Evolutionary conservation across 139 green algal genomes (phyloP).

Genomic region (Asterochloris sp.): DNA sequence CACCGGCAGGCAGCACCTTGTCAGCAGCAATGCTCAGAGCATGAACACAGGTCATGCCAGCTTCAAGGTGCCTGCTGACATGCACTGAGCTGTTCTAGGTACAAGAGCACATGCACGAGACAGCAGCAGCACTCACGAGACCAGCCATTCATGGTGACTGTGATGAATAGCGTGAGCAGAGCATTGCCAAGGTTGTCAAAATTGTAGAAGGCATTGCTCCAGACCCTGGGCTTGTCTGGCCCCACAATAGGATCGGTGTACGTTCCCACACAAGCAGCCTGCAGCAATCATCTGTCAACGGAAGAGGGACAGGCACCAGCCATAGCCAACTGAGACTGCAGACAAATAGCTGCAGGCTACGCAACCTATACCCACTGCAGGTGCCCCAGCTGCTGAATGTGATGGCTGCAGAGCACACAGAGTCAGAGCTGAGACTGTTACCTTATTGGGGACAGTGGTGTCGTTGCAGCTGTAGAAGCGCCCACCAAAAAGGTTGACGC

Average conservation of each 20-base stretch:
- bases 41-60: no score
- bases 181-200: conserved; percentile 79
- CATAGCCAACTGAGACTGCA: background rate
- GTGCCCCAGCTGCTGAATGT: no score
- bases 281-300: background rate
- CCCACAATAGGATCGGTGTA: conserved; percentile 36
- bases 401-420: background rate
- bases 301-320: background rate
- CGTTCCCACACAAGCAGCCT: conserved; percentile 46
- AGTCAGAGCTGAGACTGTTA: background rate
- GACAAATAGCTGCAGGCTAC: background rate
- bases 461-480: conserved; percentile 73
- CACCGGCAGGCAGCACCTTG: no score
- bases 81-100: no score
- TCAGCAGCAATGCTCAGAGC: no score
- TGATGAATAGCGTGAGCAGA: conserved; percentile 67
- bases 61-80: no score
- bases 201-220: conserved; percentile 58
- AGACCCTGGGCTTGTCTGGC: conserved; percentile 23
- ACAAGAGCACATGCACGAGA: no score
- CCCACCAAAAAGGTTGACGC: conserved; percentile 73
- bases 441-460: conserved; percentile 34
- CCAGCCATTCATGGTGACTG: conserved; percentile 78
- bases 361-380: no score
- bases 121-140: conserved; percentile 15